Conservation (phyloP, 2,329 filamentous ascomycete genomes). For the Diaporthe amygdali region DNA sequence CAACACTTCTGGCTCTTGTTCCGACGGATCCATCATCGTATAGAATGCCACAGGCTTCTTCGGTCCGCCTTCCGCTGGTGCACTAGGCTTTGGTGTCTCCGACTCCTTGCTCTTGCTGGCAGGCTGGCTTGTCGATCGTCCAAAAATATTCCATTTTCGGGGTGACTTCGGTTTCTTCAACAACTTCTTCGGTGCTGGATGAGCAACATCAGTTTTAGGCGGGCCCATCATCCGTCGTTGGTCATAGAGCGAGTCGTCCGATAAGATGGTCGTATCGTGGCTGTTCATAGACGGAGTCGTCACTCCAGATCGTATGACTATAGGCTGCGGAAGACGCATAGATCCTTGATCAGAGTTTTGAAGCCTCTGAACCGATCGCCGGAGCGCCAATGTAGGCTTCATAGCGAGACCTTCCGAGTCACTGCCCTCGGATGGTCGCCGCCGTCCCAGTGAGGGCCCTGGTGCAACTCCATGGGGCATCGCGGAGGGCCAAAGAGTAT, state of each 20-base stretch:
- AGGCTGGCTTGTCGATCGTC: constrained; percentile 55
- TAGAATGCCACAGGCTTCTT: constrained; percentile 64
- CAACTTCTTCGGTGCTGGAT: constrained; percentile 55
- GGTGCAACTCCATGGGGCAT: constrained; percentile 45
- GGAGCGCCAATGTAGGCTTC: constrained; percentile 58
- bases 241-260: constrained; percentile 59
- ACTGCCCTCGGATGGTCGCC: constrained; percentile 61
- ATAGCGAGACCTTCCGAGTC: constrained; percentile 55
- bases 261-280: constrained; percentile 61
- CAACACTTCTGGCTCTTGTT: constrained; percentile 49
- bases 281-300: constrained; percentile 59
- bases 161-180: constrained; percentile 61
- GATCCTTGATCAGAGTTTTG: constrained; percentile 47
- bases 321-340: constrained; percentile 57
- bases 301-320: constrained; percentile 47
- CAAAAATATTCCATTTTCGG: constrained; percentile 69
- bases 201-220: constrained; percentile 34
- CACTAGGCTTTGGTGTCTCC: constrained; percentile 46
- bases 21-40: constrained; percentile 65
- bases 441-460: constrained; percentile 34
- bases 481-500: constrained; percentile 60
- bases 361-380: constrained; percentile 60
- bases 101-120: constrained; percentile 42
- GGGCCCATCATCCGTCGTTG: constrained; percentile 42
- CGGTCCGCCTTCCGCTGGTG: constrained; percentile 53